These are phyloP conservation scores for Cystofilobasidium bisporidii DNA, from an alignment of 768 basidiomycete genomes.

Conservation along the genomic window DNA sequence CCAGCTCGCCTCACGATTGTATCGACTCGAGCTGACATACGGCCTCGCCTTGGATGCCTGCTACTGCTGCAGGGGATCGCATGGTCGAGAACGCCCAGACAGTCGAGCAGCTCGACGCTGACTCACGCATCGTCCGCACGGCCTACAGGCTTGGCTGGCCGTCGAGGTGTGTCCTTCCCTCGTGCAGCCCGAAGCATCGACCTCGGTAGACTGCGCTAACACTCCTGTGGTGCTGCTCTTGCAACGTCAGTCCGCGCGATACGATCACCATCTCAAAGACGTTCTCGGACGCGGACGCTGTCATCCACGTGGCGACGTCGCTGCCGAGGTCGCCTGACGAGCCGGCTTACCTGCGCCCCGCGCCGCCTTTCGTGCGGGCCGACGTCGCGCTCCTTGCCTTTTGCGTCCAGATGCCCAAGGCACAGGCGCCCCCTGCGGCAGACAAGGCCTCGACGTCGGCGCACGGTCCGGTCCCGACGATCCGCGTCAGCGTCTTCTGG, in stretches of 20 bases:
- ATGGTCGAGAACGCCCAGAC: slow-evolving; percentile 75
- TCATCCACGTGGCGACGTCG: slow-evolving; percentile 88
- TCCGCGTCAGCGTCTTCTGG: slow-evolving; percentile 87
- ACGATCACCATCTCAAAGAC: slow-evolving; percentile 85
- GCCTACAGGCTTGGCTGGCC: slow-evolving; percentile 94
- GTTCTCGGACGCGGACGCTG: slow-evolving; percentile 65
- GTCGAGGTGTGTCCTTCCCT: slow-evolving; percentile 84
- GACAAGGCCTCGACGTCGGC: slow-evolving; percentile 41
- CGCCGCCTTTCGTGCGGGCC: slow-evolving; percentile 85
- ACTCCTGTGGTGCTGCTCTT: background rate
- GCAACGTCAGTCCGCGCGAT: slow-evolving; percentile 63
- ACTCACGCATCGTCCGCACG: slow-evolving; percentile 76
- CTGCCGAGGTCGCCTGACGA: slow-evolving; percentile 82
- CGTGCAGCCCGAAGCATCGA: slow-evolving; percentile 70
- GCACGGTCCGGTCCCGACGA: slow-evolving; percentile 26
- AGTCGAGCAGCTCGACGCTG: slow-evolving; percentile 75
- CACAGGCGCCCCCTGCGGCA: slow-evolving; percentile 11
- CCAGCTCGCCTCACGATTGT: no score
- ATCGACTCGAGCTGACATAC: no score
- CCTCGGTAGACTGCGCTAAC: no score
- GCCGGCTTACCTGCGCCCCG: slow-evolving; percentile 78
- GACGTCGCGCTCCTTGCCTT: slow-evolving; percentile 79
- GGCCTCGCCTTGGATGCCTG: no score
- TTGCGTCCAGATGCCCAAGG: slow-evolving; percentile 66
- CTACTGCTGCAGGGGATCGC: slow-evolving; percentile 71